Evolutionary conservation across 768 basidiomycete genomes (phyloP).

Genomic region (Mycena venus): DNA sequence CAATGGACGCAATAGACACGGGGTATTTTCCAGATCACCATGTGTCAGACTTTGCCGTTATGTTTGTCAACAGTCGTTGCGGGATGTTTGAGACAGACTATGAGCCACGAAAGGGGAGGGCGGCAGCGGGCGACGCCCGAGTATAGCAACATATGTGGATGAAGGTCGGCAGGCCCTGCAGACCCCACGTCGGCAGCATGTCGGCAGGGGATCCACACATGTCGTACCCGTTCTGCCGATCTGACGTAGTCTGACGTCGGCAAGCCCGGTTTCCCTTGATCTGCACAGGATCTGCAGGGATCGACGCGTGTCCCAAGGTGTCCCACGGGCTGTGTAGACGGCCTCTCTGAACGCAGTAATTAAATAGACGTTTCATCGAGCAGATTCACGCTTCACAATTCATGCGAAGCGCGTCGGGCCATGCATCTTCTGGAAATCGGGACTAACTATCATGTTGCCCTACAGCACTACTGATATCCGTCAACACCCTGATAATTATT

Average conservation of each 20-base stretch:
- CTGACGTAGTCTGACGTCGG: not conserved
- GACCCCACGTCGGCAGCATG: too few relatives aligned
- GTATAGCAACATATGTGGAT: too few relatives aligned
- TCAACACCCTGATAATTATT: not conserved
- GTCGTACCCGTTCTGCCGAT: not conserved
- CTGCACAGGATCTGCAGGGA: not conserved
- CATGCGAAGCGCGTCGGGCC: not conserved
- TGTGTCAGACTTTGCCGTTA: too few relatives aligned
- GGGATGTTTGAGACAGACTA: too few relatives aligned
- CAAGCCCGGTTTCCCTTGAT: not conserved
- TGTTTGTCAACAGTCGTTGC: too few relatives aligned
- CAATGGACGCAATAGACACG: too few relatives aligned
- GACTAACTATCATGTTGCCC: not conserved
- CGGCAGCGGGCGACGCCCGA: too few relatives aligned
- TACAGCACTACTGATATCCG: not conserved
- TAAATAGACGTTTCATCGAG: not conserved
- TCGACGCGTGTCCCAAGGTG: too few relatives aligned
- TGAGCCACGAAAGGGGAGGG: too few relatives aligned
- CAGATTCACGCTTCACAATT: constrained; percentile 7
- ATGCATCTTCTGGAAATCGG: not conserved
- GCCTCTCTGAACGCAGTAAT: not conserved
- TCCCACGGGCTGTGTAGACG: not conserved
- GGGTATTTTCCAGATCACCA: too few relatives aligned
- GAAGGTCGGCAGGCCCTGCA: too few relatives aligned
- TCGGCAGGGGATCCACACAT: too few relatives aligned